Conservation (phyloP, 371 early-diverging fungal genomes). For the Fennellomyces sp. region DNA sequence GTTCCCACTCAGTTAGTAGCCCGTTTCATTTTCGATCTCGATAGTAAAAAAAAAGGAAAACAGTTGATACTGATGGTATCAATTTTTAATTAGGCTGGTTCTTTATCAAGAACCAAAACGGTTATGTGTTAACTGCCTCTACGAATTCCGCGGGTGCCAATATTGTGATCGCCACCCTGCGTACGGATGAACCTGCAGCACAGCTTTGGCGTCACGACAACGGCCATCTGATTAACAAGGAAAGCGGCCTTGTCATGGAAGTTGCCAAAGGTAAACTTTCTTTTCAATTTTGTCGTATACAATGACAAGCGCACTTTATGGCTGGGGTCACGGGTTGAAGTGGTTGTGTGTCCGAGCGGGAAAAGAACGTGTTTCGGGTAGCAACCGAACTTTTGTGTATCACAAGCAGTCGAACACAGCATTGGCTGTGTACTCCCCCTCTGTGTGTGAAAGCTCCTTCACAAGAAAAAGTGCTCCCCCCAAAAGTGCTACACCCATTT, state of each 20-base stretch:
- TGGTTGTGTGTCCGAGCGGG: too few relatives aligned
- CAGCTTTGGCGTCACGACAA: slow-evolving; percentile 64
- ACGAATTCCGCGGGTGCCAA: slow-evolving; percentile 34
- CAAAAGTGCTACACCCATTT: neutral
- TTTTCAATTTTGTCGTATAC: neutral
- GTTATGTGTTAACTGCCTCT: slow-evolving; percentile 52
- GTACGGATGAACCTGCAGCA: slow-evolving; percentile 34
- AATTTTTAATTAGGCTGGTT: slow-evolving; percentile 60
- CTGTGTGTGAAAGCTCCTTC: neutral
- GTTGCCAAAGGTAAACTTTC: slow-evolving; percentile 52
- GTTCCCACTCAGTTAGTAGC: slow-evolving; percentile 14
- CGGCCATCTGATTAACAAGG: slow-evolving; percentile 59
- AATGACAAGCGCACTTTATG: neutral
- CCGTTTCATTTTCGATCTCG: neutral
- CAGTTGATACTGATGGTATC: neutral
- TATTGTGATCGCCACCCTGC: slow-evolving; percentile 40
- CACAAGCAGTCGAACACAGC: neutral
- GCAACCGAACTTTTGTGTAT: slow-evolving; percentile 5
- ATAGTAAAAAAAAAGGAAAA: neutral
- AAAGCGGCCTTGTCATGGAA: slow-evolving; percentile 59
- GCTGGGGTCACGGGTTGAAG: too few relatives aligned
- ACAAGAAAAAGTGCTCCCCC: neutral
- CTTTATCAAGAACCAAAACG: slow-evolving; percentile 61
- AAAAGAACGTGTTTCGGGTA: slow-evolving; percentile 6
- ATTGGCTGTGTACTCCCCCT: neutral